Base-by-base conservation (phyloP, 345 rosid genomes). In the Euclidium syriacum region DNA sequence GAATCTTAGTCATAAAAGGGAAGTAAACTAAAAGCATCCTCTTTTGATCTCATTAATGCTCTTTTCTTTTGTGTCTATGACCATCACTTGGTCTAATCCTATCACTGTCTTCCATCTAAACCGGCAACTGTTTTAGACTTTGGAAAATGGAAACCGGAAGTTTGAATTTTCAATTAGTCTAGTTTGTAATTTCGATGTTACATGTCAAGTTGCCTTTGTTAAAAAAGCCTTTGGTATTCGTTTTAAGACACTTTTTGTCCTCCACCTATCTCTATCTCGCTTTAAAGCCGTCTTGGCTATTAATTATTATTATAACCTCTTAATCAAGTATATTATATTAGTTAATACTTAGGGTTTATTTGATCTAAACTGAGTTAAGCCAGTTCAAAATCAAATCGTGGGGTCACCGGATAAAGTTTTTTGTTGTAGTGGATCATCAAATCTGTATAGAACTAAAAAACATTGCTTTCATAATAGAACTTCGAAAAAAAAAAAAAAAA, bases 31-130 rank as follows among this genome's bases (percentile, higher is more conserved):
- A 52, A 30, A 51, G 11, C 29, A 42, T 52, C 54, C 23, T 19
- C 5, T 18, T 25, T n/a, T 52, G 17, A 17, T 42, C 29, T 58
- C 41, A 5, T 10, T 41, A 15, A 11, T 32, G 0, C 7, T n/a
- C n/a, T 10, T 43, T 19, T 33, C 10, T 29, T 12, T 50, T 35
- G 38, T 42, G 23, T 34, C 67, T 17, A 26, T 2, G 22, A 67
- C 12, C 14, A 7, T 46, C 40, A 26, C 23, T 56, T 42, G 41
- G 55, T 67, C 58, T 42, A 52, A 60, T 41, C 19, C 10, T 59
- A 40, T 68, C 61, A 18, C 25, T 60, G 36, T 68, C 47, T 59
- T 41, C 40, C 73, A 16, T 40, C 48, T 14, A 32, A 40, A 41
- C 35, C 46, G 3, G 33, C 49, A n/a, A 58, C 66, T 43, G 38